Evolutionary conservation across 108 stramenopile species (phyloP).

Genomic region (Cyclostephanos invisitatus): DNA sequence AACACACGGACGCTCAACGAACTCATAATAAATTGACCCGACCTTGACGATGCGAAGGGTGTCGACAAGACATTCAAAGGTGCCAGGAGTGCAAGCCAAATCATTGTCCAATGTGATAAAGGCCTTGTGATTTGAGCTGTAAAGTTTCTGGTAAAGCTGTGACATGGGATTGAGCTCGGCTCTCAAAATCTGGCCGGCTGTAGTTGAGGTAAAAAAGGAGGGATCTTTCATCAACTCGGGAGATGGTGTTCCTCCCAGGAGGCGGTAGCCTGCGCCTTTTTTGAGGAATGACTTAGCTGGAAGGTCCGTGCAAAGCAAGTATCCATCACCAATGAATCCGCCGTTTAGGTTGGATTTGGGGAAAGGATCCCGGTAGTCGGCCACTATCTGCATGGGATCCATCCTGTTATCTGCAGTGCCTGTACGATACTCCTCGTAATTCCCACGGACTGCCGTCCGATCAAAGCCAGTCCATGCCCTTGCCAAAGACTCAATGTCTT

Average conservation of each 20-base stretch:
- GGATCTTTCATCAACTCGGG: conserved; percentile 45
- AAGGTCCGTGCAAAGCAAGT: conserved; percentile 65
- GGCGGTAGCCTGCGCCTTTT: conserved; percentile 55
- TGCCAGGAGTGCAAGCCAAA: conserved; percentile 39
- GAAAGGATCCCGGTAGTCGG: conserved; percentile 57
- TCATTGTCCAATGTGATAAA: conserved; percentile 34
- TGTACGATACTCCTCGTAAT: conserved; percentile 35
- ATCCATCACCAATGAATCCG: conserved; percentile 68
- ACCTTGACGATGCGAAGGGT: conserved; percentile 56
- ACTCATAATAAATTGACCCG: conserved; percentile 57
- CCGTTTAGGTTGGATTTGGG: conserved; percentile 62
- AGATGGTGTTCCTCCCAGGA: conserved; percentile 49
- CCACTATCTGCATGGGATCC: conserved; percentile 55
- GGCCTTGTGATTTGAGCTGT: conserved; percentile 23
- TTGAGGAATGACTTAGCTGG: conserved; percentile 57
- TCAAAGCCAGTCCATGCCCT: conserved; percentile 72
- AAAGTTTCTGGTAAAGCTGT: conserved; percentile 27
- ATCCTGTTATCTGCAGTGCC: conserved; percentile 32
- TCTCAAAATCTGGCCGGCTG: conserved; percentile 16
- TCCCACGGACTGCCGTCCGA: conserved; percentile 41
- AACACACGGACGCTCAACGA: conserved; percentile 54
- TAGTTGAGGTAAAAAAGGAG: conserved; percentile 14
- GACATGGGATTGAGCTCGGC: conserved; percentile 22
- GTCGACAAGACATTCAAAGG: conserved; percentile 55
- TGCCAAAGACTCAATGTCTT: conserved; percentile 68